Evolutionary conservation across 306 rosid genomes (phyloP).

Genomic region (Cicer yamashitae): DNA sequence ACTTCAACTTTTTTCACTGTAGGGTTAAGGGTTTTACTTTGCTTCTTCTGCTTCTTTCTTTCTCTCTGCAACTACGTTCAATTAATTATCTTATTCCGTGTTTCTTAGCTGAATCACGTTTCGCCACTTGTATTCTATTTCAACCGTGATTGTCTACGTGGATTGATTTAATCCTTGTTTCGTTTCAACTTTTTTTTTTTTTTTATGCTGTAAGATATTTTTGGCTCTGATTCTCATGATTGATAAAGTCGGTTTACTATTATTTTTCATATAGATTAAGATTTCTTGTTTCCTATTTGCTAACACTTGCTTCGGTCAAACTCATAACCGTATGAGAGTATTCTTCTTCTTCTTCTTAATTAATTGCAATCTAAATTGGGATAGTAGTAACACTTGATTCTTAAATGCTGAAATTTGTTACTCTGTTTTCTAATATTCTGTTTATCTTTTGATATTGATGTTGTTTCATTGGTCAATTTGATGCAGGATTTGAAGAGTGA

Average conservation of each 20-base stretch:
- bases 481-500: constrained; percentile 58
- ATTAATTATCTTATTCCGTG: not conserved
- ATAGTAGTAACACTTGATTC: not conserved
- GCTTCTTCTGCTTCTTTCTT: not conserved
- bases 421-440: constrained; percentile 23
- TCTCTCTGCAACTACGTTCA: not conserved
- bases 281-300: constrained; percentile 6
- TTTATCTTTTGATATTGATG: constrained; percentile 19
- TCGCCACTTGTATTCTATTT: constrained; percentile 16
- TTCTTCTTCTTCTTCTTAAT: not conserved
- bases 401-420: not conserved
- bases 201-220: constrained; percentile 11
- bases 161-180: constrained; percentile 25
- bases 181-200: not conserved
- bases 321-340: constrained; percentile 11
- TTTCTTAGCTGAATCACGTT: constrained; percentile 30
- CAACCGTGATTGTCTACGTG: not conserved
- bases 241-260: constrained; percentile 1
- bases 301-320: not conserved
- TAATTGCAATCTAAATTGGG: constrained; percentile 14
- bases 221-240: constrained; percentile 14
- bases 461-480: constrained; percentile 39
- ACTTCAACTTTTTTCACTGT: not conserved
- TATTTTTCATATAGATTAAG: not conserved
- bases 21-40: constrained; percentile 42